phyloP scores from a whole-genome alignment of 2,329 filamentous ascomycete genomes.

The Fusarium domesticum region DNA sequence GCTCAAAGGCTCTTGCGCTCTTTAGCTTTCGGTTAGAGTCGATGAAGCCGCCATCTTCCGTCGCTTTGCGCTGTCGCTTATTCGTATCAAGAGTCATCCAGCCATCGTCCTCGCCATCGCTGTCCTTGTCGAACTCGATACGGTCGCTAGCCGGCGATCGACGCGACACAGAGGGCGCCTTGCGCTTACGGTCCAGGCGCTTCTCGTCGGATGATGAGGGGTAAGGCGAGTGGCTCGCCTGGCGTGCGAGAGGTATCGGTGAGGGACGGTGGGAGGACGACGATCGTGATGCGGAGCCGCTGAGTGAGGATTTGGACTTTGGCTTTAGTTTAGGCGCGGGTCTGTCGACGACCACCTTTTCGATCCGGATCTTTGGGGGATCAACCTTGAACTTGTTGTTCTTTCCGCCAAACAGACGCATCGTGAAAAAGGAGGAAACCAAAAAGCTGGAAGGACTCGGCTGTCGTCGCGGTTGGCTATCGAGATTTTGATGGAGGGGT shows the following conservation, averaged over 20 bases:
- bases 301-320: conserved; percentile 34
- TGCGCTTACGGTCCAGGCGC: conserved; percentile 47
- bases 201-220: conserved; percentile 41
- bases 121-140: conserved; percentile 50
- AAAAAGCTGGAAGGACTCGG: conserved; percentile 11
- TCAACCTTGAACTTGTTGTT: conserved; percentile 51
- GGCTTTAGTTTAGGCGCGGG: conserved; percentile 37
- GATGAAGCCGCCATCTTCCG: conserved; percentile 39
- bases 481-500: conserved; percentile 30
- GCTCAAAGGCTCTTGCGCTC: conserved; percentile 46
- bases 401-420: conserved; percentile 43
- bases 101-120: conserved; percentile 51
- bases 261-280: conserved; percentile 39
- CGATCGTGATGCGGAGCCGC: conserved; percentile 32
- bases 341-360: conserved; percentile 48
- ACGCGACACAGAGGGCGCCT: conserved; percentile 37
- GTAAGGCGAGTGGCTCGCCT: conserved; percentile 43
- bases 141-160: conserved; percentile 49
- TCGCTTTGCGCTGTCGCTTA: conserved; percentile 47
- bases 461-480: conserved; percentile 5
- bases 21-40: conserved; percentile 48
- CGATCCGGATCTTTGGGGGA: conserved; percentile 49
- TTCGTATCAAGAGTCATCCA: conserved; percentile 48
- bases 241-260: conserved; percentile 39
- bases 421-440: conserved; percentile 17